Base-by-base conservation (phyloP, 208 protist species). In the Trypanosoma avium region DNA sequence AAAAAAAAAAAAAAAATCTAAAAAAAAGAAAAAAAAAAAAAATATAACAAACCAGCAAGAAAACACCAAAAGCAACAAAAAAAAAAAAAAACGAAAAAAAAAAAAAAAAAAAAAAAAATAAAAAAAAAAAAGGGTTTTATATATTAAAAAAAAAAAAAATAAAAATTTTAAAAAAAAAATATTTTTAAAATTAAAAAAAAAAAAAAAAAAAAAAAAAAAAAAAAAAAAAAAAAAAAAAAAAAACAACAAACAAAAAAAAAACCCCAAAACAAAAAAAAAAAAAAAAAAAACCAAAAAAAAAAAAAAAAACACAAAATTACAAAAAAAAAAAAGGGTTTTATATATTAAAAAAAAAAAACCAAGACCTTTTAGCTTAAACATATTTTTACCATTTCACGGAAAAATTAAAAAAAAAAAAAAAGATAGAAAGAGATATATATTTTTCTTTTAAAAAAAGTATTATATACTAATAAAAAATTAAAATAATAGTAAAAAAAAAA, bases 131-230 rank as follows among this genome's bases (percentile, higher is more conserved):
- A 29, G 50, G 36, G 10, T 19, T 26, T 32, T 30, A 19, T 13
- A 15, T 32, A 32, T 13, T 13, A 54, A 17, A 61, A n/a, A 45
- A 61, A 33, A 61, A 27, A n/a, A 45, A 30, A 36, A 19, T 13
- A 32, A 29, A 61, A 61, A 17, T 13, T 13, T 13, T 15, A 30
- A 43, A 43, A 57, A 9, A 50, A 40, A 55, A 77, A 48, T 21
- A 36, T 56, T 30, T 38, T 38, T 4, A 55, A 26, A 27, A 49
- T 38, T 36, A 59, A 47, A 57, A 56, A 15, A 61, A 58, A 67
- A 72, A 32, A 48, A 54, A 80, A 63, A 77, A 57, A 62, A 49
- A 57, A 46, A 30, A 70, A 60, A 17, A 30, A 59, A 32, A 50
- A 26, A 54, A 63, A 49, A 61, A 50, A 53, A 55, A 46, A 49